Percentiles rank a stretch among this genome's conserved stretches.
phyloP scores from a whole-genome alignment of 306 rosid genomes.

The Abrus precatorius region DNA sequence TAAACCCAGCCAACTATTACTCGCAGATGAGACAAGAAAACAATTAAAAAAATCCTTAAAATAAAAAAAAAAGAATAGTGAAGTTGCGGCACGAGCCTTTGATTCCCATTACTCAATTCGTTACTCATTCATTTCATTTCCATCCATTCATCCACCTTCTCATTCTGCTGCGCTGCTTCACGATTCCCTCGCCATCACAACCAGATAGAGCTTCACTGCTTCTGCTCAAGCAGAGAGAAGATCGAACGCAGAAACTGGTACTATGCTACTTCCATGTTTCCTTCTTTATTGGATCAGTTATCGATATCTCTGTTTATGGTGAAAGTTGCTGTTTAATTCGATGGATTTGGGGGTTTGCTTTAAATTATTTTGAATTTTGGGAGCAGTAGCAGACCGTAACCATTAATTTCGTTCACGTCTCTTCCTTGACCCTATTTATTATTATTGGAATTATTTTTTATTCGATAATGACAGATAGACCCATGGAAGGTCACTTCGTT shows the following conservation, averaged over 20 bases:
- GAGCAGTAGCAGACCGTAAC: background rate
- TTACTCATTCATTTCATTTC: background rate
- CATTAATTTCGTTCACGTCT: conserved; percentile 41
- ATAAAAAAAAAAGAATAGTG: conserved; percentile 20
- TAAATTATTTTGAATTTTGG: conserved; percentile 28
- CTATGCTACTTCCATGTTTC: conserved; percentile 23
- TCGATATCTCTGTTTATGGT: background rate
- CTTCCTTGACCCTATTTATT: conserved; percentile 23
- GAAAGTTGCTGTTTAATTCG: background rate
- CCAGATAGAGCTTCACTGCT: conserved; percentile 10
- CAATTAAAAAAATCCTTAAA: background rate
- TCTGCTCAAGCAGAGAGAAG: conserved; percentile 17
- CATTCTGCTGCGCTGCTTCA: background rate
- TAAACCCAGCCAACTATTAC: conserved; percentile 40
- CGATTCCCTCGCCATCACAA: background rate
- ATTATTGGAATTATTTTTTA: conserved; percentile 13
- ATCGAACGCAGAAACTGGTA: conserved; percentile 44
- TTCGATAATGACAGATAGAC: conserved; percentile 57
- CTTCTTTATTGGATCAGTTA: background rate
- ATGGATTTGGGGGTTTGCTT: conserved; percentile 29
- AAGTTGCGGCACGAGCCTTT: conserved; percentile 42
- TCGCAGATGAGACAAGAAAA: conserved; percentile 56
- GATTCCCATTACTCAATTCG: background rate
- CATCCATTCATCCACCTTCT: conserved; percentile 28
- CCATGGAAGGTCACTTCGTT: conserved; percentile 30